Base-by-base conservation (phyloP, 2,329 filamentous ascomycete species). In the Ophiognomonia clavigignenti-juglandacearum region DNA sequence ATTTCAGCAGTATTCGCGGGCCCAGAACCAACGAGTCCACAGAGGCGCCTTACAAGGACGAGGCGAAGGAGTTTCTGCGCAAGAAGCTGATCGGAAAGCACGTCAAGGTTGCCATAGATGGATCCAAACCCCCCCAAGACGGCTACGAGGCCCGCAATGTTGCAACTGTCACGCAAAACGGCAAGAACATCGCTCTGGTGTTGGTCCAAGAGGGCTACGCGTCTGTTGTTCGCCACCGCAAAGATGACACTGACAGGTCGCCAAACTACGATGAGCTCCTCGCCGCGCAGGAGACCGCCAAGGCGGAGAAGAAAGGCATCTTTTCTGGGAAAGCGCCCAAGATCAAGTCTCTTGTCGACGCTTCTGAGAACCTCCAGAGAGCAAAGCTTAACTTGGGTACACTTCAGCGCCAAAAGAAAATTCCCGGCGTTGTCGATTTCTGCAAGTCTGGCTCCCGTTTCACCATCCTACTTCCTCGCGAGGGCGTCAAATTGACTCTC, bases 381-480 rank as follows among this genome's bases (percentile, higher is more conserved):
- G 93, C 93, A 53, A 97, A 96, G 77, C 85, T 96, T 45, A 90
- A 96, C 66, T 78, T 95, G 31, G 86, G 88, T 10, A 84, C 89
- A 19, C 77, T 98, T 26, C 88, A 93, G 52, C 82, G 92, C 45
- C 91, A 96, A 66, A 92, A 89, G 75, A 92, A 88, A 67, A 85
- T 97, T 4, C 90, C 93, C 7, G 93, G 87, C 10, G 77, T 98
- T 57, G 90, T 98, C 35, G 93, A 98, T 66, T 98, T 95, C 65
- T 93, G 95, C 73, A 96, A 97, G 70, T 88, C 90, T n/a, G 93
- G 88, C 24, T 95, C 91, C 34, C 82, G 93, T 56, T 98, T 97
- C 68, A 95, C 89, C 22, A 77, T 98, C 29, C 74, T 98, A 9
- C 82, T 98, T 40, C 92, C 93, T 39, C 85, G 91, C 29, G 93